A percentile compares a stretch with the other conserved stretches of the same genome.
Evolutionary conservation across 163 green algal species (phyloP).

Genomic region (Scenedesmus sp.): DNA sequence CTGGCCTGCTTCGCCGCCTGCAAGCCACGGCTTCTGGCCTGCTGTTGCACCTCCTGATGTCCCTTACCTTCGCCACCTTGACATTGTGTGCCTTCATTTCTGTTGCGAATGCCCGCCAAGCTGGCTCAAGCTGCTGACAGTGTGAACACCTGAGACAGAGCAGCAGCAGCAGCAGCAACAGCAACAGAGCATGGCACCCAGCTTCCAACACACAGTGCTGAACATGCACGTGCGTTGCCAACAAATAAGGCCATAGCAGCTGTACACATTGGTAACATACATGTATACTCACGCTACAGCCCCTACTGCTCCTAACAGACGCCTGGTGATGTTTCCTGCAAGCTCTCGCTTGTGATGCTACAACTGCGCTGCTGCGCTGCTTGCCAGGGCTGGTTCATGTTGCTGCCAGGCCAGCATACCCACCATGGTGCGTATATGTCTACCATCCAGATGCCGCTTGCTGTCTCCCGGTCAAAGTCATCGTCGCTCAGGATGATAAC

Average conservation of each 20-base stretch:
- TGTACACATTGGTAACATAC: no score
- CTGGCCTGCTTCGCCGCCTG: no score
- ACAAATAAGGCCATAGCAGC: no score
- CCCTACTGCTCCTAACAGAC: not conserved
- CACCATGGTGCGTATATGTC: constrained; percentile 53
- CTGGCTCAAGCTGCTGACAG: constrained; percentile 62
- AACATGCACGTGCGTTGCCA: no score
- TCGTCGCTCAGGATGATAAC: constrained; percentile 50
- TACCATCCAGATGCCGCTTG: constrained; percentile 37
- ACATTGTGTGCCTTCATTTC: constrained; percentile 51
- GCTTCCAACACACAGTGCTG: no score
- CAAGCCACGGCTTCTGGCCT: not conserved
- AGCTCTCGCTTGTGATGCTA: not conserved
- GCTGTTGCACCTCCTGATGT: not conserved
- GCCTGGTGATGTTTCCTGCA: not conserved
- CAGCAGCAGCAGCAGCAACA: not conserved
- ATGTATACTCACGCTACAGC: not conserved
- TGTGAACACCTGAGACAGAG: constrained; percentile 54
- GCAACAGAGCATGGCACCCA: not conserved
- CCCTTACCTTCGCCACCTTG: constrained; percentile 57
- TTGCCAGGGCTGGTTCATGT: not conserved
- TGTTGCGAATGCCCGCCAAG: constrained; percentile 53
- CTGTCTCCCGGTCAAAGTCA: constrained; percentile 45
- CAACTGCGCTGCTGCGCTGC: not conserved
- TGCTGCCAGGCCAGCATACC: not conserved